These are phyloP conservation scores for Backusella morwellensis DNA, from an alignment of 192 early-diverging fungal genomes.

Conservation along the genomic window DNA sequence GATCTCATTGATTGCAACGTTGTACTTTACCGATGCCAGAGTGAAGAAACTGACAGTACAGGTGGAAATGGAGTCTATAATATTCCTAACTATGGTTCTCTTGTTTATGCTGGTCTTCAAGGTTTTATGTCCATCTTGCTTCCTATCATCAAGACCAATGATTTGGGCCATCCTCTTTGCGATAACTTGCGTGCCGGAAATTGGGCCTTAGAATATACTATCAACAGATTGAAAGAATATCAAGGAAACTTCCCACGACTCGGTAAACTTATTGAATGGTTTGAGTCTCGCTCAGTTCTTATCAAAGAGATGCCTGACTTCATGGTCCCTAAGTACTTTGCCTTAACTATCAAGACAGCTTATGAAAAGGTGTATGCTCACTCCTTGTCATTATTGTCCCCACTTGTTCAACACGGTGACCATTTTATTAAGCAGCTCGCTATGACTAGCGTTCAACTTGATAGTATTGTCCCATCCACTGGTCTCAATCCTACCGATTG, in stretches of 20 bases:
- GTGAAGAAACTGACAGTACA: slow-evolving; percentile 82
- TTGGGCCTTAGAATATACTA: slow-evolving; percentile 91
- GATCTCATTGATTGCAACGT: slow-evolving; percentile 78
- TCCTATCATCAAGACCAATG: slow-evolving; percentile 80
- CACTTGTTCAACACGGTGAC: slow-evolving; percentile 52
- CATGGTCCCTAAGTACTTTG: slow-evolving; percentile 93
- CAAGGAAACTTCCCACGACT: slow-evolving; percentile 14
- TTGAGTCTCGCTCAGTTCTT: slow-evolving; percentile 62
- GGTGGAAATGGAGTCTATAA: slow-evolving; percentile 82
- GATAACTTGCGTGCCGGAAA: slow-evolving; percentile 82
- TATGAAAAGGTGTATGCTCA: slow-evolving; percentile 67
- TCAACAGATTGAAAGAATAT: slow-evolving; percentile 67
- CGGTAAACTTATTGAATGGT: slow-evolving; percentile 66
- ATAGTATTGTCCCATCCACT: slow-evolving; percentile 80
- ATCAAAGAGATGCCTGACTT: slow-evolving; percentile 79
- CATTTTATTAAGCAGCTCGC: slow-evolving; percentile 70
- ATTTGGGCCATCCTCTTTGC: slow-evolving; percentile 93
- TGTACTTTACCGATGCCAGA: slow-evolving; percentile 80
- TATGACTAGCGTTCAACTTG: slow-evolving; percentile 83
- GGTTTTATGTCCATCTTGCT: slow-evolving; percentile 84
- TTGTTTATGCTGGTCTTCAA: slow-evolving; percentile 91
- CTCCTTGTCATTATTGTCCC: slow-evolving; percentile 61
- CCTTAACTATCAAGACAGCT: slow-evolving; percentile 73
- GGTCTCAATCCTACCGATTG: slow-evolving; percentile 67
- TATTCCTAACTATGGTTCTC: slow-evolving; percentile 78